These are phyloP conservation scores for Pseudocercospora musae DNA, from an alignment of 2,329 filamentous ascomycete species.

Conservation along the genomic window DNA sequence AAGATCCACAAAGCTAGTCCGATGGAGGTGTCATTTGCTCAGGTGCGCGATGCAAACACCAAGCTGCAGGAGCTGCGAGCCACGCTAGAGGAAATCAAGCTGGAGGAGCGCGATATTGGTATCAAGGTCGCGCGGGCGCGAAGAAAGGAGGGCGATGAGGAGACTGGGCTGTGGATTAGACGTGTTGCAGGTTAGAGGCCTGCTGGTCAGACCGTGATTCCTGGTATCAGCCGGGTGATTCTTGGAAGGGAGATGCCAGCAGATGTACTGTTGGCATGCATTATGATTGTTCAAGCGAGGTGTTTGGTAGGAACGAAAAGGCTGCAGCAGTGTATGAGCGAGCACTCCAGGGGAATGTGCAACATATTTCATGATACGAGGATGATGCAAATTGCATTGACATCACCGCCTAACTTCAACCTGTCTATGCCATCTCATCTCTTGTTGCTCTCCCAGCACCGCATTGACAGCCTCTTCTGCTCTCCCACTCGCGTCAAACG, in stretches of 20 bases:
- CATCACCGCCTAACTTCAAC: background rate
- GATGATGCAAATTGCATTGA: background rate
- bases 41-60: conserved; percentile 53
- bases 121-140: conserved; percentile 74
- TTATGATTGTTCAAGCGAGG: background rate
- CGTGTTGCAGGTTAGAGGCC: conserved; percentile 58
- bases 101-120: conserved; percentile 75
- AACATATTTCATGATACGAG: background rate
- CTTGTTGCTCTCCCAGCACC: background rate
- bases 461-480: background rate
- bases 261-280: background rate
- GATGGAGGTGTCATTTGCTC: conserved; percentile 61
- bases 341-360: no score
- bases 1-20: conserved; percentile 68
- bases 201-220: background rate
- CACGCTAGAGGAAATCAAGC: conserved; percentile 69
- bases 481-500: background rate
- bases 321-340: background rate
- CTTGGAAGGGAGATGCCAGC: background rate
- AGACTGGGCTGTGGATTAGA: conserved; percentile 72
- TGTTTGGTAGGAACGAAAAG: background rate
- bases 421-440: background rate
- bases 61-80: conserved; percentile 64
- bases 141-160: conserved; percentile 61
- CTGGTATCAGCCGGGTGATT: background rate